Evolutionary conservation across 2,329 filamentous ascomycete genomes (phyloP).

Genomic region (Diaporthe amygdali): DNA sequence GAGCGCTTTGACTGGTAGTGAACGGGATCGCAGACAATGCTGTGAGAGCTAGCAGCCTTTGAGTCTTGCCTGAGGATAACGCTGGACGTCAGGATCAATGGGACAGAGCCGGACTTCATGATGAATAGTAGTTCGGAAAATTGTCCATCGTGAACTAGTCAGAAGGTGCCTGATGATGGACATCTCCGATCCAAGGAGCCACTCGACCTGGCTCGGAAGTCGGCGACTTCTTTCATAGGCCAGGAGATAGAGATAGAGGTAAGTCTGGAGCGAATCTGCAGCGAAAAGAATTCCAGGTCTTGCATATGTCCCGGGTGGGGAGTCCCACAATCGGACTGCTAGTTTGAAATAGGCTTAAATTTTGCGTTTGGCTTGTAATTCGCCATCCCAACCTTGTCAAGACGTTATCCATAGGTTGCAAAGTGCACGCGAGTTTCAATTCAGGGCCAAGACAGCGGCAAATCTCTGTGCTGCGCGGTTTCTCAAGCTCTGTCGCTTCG

Average conservation of each 20-base stretch:
- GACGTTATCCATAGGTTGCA: neutral
- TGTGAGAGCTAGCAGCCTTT: neutral
- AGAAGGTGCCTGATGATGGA: too few species aligned
- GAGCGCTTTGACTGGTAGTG: neutral
- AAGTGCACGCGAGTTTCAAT: neutral
- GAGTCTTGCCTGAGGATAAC: neutral
- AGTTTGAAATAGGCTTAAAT: neutral
- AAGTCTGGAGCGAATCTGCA: neutral
- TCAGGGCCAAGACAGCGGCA: neutral
- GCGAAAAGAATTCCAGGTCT: neutral
- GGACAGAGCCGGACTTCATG: too few species aligned
- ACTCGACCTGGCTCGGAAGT: neutral
- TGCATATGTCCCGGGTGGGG: neutral
- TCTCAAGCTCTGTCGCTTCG: neutral
- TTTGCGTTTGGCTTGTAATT: neutral
- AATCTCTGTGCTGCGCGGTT: neutral
- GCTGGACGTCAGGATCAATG: neutral
- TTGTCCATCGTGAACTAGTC: neutral
- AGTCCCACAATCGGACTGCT: neutral
- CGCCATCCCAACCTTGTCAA: slow-evolving; percentile 7
- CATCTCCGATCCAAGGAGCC: neutral
- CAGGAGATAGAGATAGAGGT: neutral
- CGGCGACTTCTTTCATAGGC: neutral
- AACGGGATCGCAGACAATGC: neutral
- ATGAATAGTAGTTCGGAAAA: neutral